Evolutionary conservation across 176 grass and related monocot species (phyloP).

Genomic region (Ampelocalamus luodianensis): DNA sequence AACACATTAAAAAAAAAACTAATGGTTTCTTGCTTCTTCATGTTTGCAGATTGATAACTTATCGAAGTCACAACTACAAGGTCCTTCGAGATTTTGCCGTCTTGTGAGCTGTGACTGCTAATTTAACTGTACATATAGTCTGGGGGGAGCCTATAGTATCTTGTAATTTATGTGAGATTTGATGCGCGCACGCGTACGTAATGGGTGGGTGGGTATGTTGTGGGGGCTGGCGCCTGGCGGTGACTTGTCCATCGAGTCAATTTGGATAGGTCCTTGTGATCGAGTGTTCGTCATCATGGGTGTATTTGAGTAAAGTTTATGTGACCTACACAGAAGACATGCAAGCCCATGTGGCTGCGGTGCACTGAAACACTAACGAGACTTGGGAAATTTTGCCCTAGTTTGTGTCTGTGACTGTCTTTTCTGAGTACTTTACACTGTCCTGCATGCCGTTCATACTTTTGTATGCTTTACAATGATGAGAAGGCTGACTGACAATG

Average conservation of each 20-base stretch:
- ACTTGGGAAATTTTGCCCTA: slow-evolving; percentile 25
- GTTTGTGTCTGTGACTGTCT: slow-evolving; percentile 2
- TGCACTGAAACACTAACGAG: neutral
- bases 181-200: neutral
- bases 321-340: neutral
- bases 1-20: neutral
- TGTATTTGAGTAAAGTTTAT: slow-evolving; percentile 27
- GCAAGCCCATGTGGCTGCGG: neutral
- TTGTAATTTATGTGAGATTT: slow-evolving; percentile 39
- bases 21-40: neutral
- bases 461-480: slow-evolving; percentile 24
- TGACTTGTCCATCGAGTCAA: neutral
- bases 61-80: neutral
- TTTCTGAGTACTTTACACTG: slow-evolving; percentile 26
- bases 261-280: neutral
- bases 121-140: slow-evolving; percentile 55
- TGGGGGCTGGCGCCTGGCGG: neutral
- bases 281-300: no score
- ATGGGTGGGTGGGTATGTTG: neutral
- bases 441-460: neutral
- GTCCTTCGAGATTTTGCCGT: neutral
- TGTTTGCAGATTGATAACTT: slow-evolving; percentile 45
- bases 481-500: slow-evolving; percentile 22
- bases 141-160: slow-evolving; percentile 36
- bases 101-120: slow-evolving; percentile 20